A percentile compares a stretch with the other conserved stretches of the same genome.
These are phyloP conservation scores for Trypanosoma brucei DNA, from an alignment of 208 protist species.

Conservation along the genomic window DNA sequence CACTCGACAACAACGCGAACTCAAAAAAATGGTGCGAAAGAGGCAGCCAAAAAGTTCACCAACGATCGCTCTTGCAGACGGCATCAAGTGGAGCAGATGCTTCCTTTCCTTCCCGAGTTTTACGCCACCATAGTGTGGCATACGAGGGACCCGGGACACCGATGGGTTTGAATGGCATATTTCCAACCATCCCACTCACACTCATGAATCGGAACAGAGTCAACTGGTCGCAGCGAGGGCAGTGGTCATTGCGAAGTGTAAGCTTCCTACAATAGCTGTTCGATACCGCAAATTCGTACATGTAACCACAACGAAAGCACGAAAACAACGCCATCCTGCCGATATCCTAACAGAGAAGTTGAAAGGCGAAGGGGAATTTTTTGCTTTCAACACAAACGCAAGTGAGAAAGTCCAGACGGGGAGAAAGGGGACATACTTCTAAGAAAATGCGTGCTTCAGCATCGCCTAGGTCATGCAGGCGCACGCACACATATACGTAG, in stretches of 20 bases:
- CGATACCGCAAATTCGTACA: constrained; percentile 76
- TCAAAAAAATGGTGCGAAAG: neutral
- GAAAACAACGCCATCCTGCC: constrained; percentile 69
- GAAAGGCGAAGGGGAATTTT: neutral
- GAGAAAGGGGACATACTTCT: too few relatives aligned
- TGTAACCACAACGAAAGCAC: constrained; percentile 66
- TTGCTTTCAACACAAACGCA: too few relatives aligned
- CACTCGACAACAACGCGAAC: too few relatives aligned
- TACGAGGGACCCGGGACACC: constrained; percentile 58
- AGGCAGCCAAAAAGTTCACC: constrained; percentile 20
- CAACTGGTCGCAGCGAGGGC: constrained; percentile 59
- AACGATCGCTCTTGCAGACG: constrained; percentile 53
- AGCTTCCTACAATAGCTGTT: constrained; percentile 53
- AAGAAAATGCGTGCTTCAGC: too few relatives aligned
- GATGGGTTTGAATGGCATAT: constrained; percentile 57
- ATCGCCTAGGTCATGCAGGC: too few relatives aligned
- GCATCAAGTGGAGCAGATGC: constrained; percentile 47
- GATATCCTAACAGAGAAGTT: constrained; percentile 1
- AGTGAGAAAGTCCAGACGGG: too few relatives aligned
- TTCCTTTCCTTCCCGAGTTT: constrained; percentile 41
- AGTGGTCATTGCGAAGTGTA: constrained; percentile 51
- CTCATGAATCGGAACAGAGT: constrained; percentile 68
- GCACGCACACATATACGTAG: too few relatives aligned
- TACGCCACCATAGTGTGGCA: constrained; percentile 74
- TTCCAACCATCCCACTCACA: constrained; percentile 73